Conservation (phyloP, 345 rosid species). For the Lagerstroemia speciosa region DNA sequence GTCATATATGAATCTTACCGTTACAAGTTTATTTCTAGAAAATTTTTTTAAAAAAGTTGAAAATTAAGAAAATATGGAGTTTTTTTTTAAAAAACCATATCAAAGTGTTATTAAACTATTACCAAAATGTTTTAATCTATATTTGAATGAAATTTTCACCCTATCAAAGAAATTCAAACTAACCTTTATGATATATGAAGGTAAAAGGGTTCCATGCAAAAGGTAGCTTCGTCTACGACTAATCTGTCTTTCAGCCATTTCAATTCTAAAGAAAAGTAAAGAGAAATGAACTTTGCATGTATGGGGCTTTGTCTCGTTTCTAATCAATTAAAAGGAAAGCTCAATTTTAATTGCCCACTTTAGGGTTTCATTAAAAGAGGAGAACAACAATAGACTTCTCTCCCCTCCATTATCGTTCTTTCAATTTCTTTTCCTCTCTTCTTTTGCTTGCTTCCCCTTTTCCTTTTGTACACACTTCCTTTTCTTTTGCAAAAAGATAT, state of each 20-base stretch:
- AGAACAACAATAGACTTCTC: slow-evolving; percentile 39
- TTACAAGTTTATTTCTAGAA: too few relatives aligned
- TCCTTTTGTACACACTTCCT: slow-evolving; percentile 1
- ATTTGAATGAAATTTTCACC: too few relatives aligned
- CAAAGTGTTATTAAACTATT: too few relatives aligned
- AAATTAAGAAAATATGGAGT: too few relatives aligned
- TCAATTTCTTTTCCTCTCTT: background rate
- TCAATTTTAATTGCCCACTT: slow-evolving; percentile 32
- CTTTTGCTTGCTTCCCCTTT: background rate
- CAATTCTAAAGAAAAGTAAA: slow-evolving; percentile 16
- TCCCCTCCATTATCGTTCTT: slow-evolving; percentile 18
- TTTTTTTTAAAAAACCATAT: too few relatives aligned
- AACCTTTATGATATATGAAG: background rate
- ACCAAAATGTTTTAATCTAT: too few relatives aligned
- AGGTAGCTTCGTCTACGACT: slow-evolving; percentile 3
- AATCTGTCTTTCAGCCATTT: slow-evolving; percentile 14
- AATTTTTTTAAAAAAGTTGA: too few relatives aligned
- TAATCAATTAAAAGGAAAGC: slow-evolving; percentile 32
- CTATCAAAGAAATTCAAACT: too few relatives aligned
- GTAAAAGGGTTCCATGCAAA: background rate
- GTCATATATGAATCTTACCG: too few relatives aligned
- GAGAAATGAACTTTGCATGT: background rate
- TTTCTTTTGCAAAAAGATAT: slow-evolving; percentile 19
- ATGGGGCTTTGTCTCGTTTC: slow-evolving; percentile 21
- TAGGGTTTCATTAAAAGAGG: slow-evolving; percentile 48